Evolutionary conservation across 2,329 filamentous ascomycete genomes (phyloP), one percentile per base, ranked within the genome.

Genomic region (Fusarium torulosum): DNA sequence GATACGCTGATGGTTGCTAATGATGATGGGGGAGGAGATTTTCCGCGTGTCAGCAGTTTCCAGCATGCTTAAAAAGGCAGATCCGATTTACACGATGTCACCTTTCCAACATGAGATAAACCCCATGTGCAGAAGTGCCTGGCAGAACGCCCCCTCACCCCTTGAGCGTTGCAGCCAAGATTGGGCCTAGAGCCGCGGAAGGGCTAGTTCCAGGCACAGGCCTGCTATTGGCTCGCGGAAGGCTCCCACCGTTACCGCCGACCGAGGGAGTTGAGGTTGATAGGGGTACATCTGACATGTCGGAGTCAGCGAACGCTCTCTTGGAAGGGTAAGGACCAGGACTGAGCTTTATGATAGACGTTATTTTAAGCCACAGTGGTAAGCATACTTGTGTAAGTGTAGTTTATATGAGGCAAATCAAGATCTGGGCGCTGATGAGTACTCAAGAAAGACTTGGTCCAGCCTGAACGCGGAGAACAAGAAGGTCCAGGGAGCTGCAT

Each of bases 201-300:
- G 74, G 78, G 52, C 72, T 78, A 79, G 79, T 74, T 72, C 66
- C 78, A 81, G 78, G 78, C 64, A 80, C 79, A 74, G 66, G 33
- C 19, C 31, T 69, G n/a, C 75, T 63, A 82, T 82, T 82, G 80
- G 81, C 44, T 42, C 74, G 76, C 78, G 75, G 76, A 78, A 75
- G 55, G 11, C 49, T 35, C 35, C 25, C 38, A 45, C 41, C 38
- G 49, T 49, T 64, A 55, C 70, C 65, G 71, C 35, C 21, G 57
- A 42, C 35, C 51, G 55, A 29, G 54, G 60, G 45, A 59, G 53
- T 15, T 43, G 42, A 37, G 42, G 37, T 20, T 25, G 59, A 58
- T 51, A 63, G 61, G 59, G 53, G 64, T 59, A 41, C 14, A 25
- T 61, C 27, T 61, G 50, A 47, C 49, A 41, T 53, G 11, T 35